phyloP scores from a whole-genome alignment of 2,329 filamentous ascomycete species.

The Colletotrichum falcatum region DNA sequence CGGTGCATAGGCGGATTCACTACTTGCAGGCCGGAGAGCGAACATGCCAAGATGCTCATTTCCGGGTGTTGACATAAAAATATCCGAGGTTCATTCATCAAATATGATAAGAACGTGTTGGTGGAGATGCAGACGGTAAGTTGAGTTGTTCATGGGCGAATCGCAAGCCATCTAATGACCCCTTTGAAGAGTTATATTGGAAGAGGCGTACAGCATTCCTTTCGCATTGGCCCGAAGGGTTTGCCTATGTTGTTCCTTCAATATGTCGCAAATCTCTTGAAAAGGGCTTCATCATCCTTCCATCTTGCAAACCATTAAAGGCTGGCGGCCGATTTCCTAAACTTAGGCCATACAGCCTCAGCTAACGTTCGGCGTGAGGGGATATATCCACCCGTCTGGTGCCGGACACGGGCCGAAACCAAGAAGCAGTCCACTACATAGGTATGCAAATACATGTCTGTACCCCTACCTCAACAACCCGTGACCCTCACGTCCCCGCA shows the following conservation, averaged over 20 bases:
- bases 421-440: background rate
- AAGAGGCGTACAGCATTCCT: background rate
- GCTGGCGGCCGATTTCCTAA: background rate
- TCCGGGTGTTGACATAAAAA: constrained; percentile 1
- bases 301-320: background rate
- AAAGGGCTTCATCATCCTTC: background rate
- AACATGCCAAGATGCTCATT: constrained; percentile 1
- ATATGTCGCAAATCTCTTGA: background rate
- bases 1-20: background rate
- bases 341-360: background rate
- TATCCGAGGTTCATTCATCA: constrained; percentile 11
- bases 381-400: background rate
- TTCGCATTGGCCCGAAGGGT: background rate
- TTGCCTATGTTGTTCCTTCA: background rate
- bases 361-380: background rate
- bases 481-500: constrained; percentile 26
- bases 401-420: background rate
- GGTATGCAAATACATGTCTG: constrained; percentile 6
- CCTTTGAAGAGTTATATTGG: background rate
- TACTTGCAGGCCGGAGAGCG: background rate
- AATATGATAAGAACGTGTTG: constrained; percentile 12
- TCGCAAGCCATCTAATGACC: background rate
- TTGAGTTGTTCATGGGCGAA: background rate
- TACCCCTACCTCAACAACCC: constrained; percentile 22
- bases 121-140: background rate